Conservation (phyloP, 2,329 filamentous ascomycete species). For the Metarhizium robertsii region DNA sequence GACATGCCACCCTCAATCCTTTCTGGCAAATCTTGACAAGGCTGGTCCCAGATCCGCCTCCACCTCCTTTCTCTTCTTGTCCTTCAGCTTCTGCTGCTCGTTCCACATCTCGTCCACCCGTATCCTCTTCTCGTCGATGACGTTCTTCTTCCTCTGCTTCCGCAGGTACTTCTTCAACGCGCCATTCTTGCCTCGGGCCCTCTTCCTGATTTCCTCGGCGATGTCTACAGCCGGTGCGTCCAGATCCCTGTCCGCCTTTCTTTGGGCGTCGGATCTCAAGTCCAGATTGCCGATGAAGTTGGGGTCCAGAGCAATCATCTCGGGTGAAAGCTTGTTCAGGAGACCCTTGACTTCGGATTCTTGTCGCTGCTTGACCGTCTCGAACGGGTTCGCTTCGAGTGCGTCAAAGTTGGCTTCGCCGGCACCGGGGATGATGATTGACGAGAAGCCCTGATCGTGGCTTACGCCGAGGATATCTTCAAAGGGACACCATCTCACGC, state of each 20-base stretch:
- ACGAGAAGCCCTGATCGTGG: constrained; percentile 80
- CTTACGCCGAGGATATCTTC: constrained; percentile 85
- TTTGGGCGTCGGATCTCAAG: constrained; percentile 67
- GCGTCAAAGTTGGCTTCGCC: constrained; percentile 96
- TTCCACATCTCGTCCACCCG: constrained; percentile 76
- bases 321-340: constrained; percentile 88
- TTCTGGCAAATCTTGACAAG: constrained; percentile 74
- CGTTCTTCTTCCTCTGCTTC: constrained; percentile 86
- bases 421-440: constrained; percentile 84
- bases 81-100: constrained; percentile 57
- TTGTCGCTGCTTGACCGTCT: constrained; percentile 84
- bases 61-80: constrained; percentile 52
- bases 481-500: constrained; percentile 84
- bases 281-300: constrained; percentile 87
- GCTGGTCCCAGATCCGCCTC: constrained; percentile 75
- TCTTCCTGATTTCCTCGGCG: constrained; percentile 59
- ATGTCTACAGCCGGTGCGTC: constrained; percentile 56
- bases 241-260: constrained; percentile 67
- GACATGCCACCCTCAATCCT: constrained; percentile 34
- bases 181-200: constrained; percentile 81
- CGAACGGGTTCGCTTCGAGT: constrained; percentile 89
- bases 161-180: constrained; percentile 78
- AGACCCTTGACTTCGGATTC: constrained; percentile 83
- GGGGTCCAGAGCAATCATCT: constrained; percentile 94
- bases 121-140: constrained; percentile 91